phyloP scores from a whole-genome alignment of 106 monocot species.

The Dendrobium catenatum region DNA sequence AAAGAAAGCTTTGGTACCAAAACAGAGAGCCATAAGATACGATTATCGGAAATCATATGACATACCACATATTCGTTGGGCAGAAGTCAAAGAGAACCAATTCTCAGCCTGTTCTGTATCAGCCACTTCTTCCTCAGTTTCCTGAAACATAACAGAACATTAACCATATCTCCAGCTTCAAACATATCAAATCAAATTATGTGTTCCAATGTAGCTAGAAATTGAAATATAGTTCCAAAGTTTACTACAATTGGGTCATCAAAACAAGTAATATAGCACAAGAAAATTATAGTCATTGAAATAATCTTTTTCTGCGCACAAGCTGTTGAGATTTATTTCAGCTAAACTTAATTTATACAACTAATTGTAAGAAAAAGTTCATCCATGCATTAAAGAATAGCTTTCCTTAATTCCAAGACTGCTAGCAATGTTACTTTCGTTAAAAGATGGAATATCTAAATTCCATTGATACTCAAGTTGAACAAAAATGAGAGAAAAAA shows the following conservation, averaged over 20 bases:
- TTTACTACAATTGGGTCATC: background rate
- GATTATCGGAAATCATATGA: background rate
- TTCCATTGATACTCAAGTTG: background rate
- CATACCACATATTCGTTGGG: conserved; percentile 96
- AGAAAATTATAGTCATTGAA: background rate
- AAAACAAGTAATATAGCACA: background rate
- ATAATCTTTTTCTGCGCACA: background rate
- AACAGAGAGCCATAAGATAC: background rate
- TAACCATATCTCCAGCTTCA: background rate
- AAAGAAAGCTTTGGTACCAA: background rate
- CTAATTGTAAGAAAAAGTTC: background rate
- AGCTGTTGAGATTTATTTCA: background rate
- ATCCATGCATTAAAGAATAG: background rate
- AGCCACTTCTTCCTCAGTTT: conserved; percentile 98
- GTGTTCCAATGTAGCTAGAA: background rate
- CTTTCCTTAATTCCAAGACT: background rate
- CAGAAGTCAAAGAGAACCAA: conserved; percentile 98
- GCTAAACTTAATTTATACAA: background rate
- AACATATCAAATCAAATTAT: background rate
- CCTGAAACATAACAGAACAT: conserved; percentile 36
- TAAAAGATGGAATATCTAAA: background rate
- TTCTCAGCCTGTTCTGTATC: conserved; percentile 99
- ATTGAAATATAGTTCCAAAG: background rate
- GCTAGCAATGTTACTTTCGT: background rate
- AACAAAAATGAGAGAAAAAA: conserved; percentile 1